These are phyloP conservation scores for Gnomoniopsis sp. DNA, from an alignment of 2,329 filamentous ascomycete genomes.

Conservation along the genomic window DNA sequence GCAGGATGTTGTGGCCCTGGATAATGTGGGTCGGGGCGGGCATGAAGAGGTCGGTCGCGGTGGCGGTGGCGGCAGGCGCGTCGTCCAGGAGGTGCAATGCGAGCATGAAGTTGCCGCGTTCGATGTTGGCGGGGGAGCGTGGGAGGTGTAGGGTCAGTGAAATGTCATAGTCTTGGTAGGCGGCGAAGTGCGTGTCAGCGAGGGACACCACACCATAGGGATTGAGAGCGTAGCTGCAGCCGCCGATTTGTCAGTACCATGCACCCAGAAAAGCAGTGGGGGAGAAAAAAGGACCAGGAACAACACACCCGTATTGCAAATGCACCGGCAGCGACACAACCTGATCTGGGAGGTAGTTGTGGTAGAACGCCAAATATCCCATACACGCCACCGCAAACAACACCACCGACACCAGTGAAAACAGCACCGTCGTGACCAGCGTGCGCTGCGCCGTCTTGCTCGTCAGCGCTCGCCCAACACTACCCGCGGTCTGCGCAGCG, in stretches of 20 bases:
- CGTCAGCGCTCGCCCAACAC: slow-evolving; percentile 37
- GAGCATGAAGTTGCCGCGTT: slow-evolving; percentile 92
- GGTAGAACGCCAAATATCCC: slow-evolving; percentile 52
- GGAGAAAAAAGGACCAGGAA: too few relatives aligned
- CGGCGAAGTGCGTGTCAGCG: slow-evolving; percentile 52
- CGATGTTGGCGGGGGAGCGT: slow-evolving; percentile 70
- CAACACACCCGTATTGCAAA: slow-evolving; percentile 55
- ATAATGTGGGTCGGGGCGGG: slow-evolving; percentile 30
- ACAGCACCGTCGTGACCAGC: slow-evolving; percentile 44
- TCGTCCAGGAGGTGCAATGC: slow-evolving; percentile 65
- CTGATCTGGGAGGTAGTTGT: slow-evolving; percentile 54
- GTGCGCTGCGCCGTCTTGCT: slow-evolving; percentile 50
- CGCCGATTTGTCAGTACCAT: not conserved
- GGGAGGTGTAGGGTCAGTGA: slow-evolving; percentile 72
- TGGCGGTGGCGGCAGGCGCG: slow-evolving; percentile 19
- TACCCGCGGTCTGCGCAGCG: slow-evolving; percentile 25
- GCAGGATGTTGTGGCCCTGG: slow-evolving; percentile 43
- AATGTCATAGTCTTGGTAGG: slow-evolving; percentile 82
- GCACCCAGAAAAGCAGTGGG: not conserved
- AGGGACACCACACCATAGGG: slow-evolving; percentile 51
- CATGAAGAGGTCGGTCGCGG: not conserved
- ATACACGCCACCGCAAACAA: slow-evolving; percentile 47
- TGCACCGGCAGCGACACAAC: slow-evolving; percentile 50
- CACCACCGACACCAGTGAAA: slow-evolving; percentile 37
- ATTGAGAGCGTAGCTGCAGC: slow-evolving; percentile 42